Base-by-base conservation (phyloP, 345 rosid genomes). In the Camelina sativa region DNA sequence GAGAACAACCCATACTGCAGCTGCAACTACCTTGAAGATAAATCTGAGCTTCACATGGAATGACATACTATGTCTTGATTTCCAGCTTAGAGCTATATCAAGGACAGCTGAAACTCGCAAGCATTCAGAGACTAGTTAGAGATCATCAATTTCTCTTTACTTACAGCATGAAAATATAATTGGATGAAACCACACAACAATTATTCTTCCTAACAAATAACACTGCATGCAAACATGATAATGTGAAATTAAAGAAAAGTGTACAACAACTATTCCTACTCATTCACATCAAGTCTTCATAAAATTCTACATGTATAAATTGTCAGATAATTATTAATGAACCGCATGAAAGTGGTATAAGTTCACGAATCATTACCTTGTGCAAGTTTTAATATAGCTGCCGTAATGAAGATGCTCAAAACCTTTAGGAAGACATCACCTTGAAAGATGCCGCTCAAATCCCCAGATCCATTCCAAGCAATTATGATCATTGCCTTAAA, bases 321-420 rank as follows among this genome's bases (percentile, higher is more conserved):
- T 37, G 3, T 40, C 48, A 13, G 35, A 51, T 19, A 35, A 37
- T 22, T 53, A 41, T 25, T 23, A 15, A 37, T 56, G 25, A 69
- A 17, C 44, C 25, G n/a, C 44, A 50, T 7, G 40, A 20, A 56
- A 51, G 19, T 76, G 57, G 20, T 22, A 69, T 63, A 53, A 30
- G 65, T 46, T 63, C 44, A 55, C 5, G 11, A 41, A 67, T 65
- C 12, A 40, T 69, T 64, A 86, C 90, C 90, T 86, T 84, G 88
- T 61, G 63, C 73, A 61, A 86, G 87, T 80, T 83, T 86, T 79
- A 84, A 62, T 72, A 86, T 78, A n/a, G 89, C 84, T 75, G 89
- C 85, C 20, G 91, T 85, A 66, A 87, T 87, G 83, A 87, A 87
- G 79, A 87, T 83, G 79, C 91, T 87, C 62, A 85, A 59, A 73